Conservation (phyloP, 257 asterid genomes). For the Solanum ossicruentum region DNA sequence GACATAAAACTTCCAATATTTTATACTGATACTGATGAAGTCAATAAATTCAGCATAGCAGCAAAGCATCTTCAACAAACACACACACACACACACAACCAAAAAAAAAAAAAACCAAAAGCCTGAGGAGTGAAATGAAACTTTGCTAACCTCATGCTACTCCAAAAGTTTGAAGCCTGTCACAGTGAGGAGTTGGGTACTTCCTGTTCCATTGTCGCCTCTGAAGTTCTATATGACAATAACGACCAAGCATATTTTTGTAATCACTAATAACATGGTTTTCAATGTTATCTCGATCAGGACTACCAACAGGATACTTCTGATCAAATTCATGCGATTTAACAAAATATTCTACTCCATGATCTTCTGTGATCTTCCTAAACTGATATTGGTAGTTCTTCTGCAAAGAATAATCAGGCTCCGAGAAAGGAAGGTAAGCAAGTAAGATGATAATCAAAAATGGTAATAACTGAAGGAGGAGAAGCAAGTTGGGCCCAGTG, state of each 20-base stretch:
- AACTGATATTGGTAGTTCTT: slow-evolving; percentile 72
- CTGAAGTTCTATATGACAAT: slow-evolving; percentile 90
- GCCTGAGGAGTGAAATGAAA: background rate
- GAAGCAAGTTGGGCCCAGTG: slow-evolving; percentile 51
- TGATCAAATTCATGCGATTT: slow-evolving; percentile 63
- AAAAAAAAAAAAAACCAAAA: background rate
- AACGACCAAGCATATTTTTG: slow-evolving; percentile 71
- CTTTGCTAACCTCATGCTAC: slow-evolving; percentile 51
- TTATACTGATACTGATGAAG: background rate
- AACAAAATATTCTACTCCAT: slow-evolving; percentile 71
- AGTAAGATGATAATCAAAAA: slow-evolving; percentile 74
- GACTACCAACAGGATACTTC: slow-evolving; percentile 54
- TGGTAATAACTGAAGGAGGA: slow-evolving; percentile 73
- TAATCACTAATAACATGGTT: slow-evolving; percentile 64
- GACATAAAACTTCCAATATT: background rate
- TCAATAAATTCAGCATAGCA: background rate
- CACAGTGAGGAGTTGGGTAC: slow-evolving; percentile 91
- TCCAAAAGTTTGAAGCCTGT: slow-evolving; percentile 59
- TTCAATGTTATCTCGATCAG: slow-evolving; percentile 51
- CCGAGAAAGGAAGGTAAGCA: slow-evolving; percentile 91
- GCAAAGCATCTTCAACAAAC: background rate
- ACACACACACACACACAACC: too few species aligned
- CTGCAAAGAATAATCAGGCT: slow-evolving; percentile 90
- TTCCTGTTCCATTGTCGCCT: slow-evolving; percentile 95
- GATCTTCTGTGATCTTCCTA: slow-evolving; percentile 51